These are phyloP conservation scores for Trichosporon faecale DNA, from an alignment of 1,284 basidiomycete species.

Conservation along the genomic window DNA sequence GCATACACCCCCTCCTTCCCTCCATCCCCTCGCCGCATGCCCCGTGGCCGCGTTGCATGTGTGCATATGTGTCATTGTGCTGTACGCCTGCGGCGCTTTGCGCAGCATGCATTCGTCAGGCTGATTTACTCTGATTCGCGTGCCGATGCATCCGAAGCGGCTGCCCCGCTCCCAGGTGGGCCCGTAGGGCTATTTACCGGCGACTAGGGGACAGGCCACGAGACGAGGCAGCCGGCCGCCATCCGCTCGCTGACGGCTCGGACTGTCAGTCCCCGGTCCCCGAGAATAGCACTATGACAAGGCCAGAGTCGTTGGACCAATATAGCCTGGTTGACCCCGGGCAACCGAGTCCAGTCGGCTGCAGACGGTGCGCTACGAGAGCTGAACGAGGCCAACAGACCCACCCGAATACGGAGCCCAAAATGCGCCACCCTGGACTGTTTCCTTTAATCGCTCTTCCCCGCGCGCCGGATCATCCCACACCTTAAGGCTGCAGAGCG, in stretches of 20 bases:
- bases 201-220: background rate
- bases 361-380: background rate
- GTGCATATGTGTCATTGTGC: background rate
- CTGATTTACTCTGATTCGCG: background rate
- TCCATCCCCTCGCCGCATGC: background rate
- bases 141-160: background rate
- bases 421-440: background rate
- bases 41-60: background rate
- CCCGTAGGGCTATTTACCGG: background rate
- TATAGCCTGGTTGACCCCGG: background rate
- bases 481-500: background rate
- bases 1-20: no score
- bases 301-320: background rate
- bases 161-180: background rate
- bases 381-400: background rate
- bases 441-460: background rate
- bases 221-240: background rate
- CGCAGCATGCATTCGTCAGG: background rate
- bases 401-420: constrained; percentile 1
- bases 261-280: background rate
- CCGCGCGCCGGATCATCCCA: background rate
- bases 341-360: background rate
- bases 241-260: background rate
- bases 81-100: background rate
- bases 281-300: background rate